Percentiles rank a stretch among this genome's conserved stretches.
These are phyloP conservation scores for Fusarium tjaetaba DNA, from an alignment of 2,329 filamentous ascomycete species.

Conservation along the genomic window DNA sequence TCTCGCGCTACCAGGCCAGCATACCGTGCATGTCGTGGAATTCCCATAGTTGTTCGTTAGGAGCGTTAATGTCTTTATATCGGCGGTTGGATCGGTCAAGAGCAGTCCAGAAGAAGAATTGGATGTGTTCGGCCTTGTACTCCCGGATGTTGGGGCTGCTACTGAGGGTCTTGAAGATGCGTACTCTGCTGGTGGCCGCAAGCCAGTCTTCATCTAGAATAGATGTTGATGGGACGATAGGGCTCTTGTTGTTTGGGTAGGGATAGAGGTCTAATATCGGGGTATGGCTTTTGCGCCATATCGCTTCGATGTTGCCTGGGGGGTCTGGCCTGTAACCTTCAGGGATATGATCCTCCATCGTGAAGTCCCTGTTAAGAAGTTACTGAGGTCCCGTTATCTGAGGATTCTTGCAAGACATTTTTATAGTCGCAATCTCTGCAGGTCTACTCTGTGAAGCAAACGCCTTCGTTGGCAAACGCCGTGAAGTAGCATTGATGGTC, in stretches of 20 bases:
- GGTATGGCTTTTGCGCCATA: neutral
- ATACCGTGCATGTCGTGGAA: conserved; percentile 5
- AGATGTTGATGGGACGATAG: neutral
- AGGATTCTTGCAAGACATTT: neutral
- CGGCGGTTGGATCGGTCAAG: conserved; percentile 30
- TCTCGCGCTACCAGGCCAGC: conserved; percentile 45
- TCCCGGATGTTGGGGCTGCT: neutral
- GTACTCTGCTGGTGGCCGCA: neutral
- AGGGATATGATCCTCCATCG: neutral
- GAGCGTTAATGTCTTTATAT: neutral
- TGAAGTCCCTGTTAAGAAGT: no score
- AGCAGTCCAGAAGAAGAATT: conserved; percentile 42
- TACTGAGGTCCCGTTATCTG: neutral
- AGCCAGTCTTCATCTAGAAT: conserved; percentile 3
- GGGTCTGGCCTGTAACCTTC: neutral
- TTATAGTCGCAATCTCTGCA: neutral
- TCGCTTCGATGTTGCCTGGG: neutral
- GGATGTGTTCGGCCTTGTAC: conserved; percentile 26
- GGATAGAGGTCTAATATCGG: neutral
- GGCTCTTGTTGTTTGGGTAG: conserved; percentile 1
- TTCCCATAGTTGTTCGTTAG: neutral
- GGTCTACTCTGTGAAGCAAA: neutral
- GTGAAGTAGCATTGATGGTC: neutral
- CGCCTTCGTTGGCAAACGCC: neutral
- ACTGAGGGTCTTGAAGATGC: neutral